Evolutionary conservation across 1,284 basidiomycete genomes (phyloP).

Genomic region (Meira miltonrushii): DNA sequence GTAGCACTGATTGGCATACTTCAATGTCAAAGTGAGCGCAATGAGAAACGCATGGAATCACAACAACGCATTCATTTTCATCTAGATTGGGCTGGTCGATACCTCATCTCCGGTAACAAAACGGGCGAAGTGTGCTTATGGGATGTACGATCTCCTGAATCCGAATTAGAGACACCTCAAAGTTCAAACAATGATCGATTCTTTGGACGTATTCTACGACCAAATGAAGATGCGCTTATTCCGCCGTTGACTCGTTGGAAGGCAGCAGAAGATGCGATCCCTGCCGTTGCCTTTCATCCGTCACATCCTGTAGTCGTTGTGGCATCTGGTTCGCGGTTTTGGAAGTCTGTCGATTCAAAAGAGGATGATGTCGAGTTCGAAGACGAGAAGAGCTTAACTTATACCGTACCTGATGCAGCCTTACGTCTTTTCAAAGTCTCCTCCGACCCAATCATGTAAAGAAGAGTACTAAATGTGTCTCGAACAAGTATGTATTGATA

Average conservation of each 20-base stretch:
- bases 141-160: constrained; percentile 12
- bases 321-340: neutral
- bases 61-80: constrained; percentile 38
- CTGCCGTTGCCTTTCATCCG: neutral
- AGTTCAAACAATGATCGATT: neutral
- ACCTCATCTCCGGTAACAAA: constrained; percentile 29
- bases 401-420: too few species aligned
- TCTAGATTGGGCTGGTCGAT: constrained; percentile 32
- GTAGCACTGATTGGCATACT: constrained; percentile 27
- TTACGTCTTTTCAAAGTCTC: too few species aligned
- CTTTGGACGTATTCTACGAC: neutral
- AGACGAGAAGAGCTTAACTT: too few species aligned
- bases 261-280: neutral
- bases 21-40: constrained; percentile 8
- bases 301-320: neutral
- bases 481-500: too few species aligned
- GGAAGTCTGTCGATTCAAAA: neutral
- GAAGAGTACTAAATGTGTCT: too few species aligned
- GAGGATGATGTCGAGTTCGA: too few species aligned
- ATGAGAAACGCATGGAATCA: constrained; percentile 12
- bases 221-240: neutral
- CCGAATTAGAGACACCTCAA: neutral
- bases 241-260: neutral
- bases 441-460: too few species aligned
- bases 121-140: constrained; percentile 25